These are phyloP conservation scores for Rhododendron molle DNA, from an alignment of 148 eudicot genomes.

Conservation along the genomic window DNA sequence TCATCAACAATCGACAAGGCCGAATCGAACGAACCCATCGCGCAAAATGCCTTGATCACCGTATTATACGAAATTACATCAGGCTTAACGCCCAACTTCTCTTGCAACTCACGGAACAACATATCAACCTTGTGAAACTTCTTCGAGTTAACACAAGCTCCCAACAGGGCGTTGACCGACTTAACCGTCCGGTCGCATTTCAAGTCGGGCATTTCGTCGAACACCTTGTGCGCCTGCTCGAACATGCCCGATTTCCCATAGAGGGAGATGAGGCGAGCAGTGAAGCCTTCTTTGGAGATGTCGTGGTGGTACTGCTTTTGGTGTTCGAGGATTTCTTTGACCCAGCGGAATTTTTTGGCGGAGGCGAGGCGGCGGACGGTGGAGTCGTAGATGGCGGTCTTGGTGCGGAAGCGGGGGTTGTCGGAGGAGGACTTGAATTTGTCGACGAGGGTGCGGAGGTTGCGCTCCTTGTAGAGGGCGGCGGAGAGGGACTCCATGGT, in stretches of 20 bases:
- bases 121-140: constrained; percentile 34
- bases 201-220: constrained; percentile 61
- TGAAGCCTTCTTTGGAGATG: constrained; percentile 23
- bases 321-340: constrained; percentile 60
- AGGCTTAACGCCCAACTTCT: constrained; percentile 32
- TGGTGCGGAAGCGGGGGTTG: constrained; percentile 26
- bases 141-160: constrained; percentile 46
- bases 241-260: constrained; percentile 65
- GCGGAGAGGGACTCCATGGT: constrained; percentile 12
- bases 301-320: constrained; percentile 40
- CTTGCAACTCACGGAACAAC: constrained; percentile 27
- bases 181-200: constrained; percentile 37
- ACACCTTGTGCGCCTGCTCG: constrained; percentile 53
- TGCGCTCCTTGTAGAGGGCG: constrained; percentile 24
- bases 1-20: constrained; percentile 36
- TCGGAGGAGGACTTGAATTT: constrained; percentile 37
- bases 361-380: constrained; percentile 48
- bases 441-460: constrained; percentile 31
- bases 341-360: constrained; percentile 31
- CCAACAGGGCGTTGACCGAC: constrained; percentile 64
- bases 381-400: constrained; percentile 27
- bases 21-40: constrained; percentile 29
- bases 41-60: constrained; percentile 36
- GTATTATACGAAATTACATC: constrained; percentile 55
- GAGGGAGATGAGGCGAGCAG: constrained; percentile 35